Conservation (phyloP, 352 stramenopile species). For the Pythium grandisporangium region DNA sequence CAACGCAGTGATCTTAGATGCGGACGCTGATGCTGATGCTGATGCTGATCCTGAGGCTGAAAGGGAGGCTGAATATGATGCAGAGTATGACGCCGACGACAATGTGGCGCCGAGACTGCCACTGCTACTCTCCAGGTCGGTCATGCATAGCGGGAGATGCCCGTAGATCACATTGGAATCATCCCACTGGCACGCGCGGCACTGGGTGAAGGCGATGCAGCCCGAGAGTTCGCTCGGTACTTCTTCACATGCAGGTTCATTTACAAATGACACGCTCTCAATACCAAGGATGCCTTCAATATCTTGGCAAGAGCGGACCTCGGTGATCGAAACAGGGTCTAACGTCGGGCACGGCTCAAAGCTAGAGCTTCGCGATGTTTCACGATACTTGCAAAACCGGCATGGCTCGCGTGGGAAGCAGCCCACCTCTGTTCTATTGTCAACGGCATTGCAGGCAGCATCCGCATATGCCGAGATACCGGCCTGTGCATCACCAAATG, state of each 20-base stretch:
- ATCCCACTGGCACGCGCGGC: slow-evolving; percentile 6
- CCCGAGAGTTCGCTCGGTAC: neutral
- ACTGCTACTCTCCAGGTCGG: too few species aligned
- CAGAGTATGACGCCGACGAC: too few species aligned
- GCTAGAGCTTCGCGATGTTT: neutral
- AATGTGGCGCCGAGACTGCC: too few species aligned
- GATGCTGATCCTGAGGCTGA: too few species aligned
- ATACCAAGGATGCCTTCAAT: neutral
- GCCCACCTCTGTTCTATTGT: neutral
- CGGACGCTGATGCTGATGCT: too few species aligned
- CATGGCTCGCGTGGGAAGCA: slow-evolving; percentile 11
- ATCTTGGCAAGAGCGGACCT: neutral
- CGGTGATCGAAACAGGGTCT: neutral
- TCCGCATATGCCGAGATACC: slow-evolving; percentile 9
- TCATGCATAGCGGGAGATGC: slow-evolving; percentile 1
- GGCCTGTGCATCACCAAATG: slow-evolving; percentile 4
- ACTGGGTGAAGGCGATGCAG: slow-evolving; percentile 8
- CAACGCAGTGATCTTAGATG: too few species aligned
- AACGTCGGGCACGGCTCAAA: slow-evolving; percentile 1
- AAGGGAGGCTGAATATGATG: too few species aligned
- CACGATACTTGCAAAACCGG: slow-evolving; percentile 13
- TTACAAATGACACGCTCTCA: neutral
- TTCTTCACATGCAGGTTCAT: slow-evolving; percentile 5
- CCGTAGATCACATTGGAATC: too few species aligned
- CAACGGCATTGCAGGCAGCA: neutral